Base-by-base conservation (phyloP, 2,329 filamentous ascomycete species). In the Botrytis deweyae region DNA sequence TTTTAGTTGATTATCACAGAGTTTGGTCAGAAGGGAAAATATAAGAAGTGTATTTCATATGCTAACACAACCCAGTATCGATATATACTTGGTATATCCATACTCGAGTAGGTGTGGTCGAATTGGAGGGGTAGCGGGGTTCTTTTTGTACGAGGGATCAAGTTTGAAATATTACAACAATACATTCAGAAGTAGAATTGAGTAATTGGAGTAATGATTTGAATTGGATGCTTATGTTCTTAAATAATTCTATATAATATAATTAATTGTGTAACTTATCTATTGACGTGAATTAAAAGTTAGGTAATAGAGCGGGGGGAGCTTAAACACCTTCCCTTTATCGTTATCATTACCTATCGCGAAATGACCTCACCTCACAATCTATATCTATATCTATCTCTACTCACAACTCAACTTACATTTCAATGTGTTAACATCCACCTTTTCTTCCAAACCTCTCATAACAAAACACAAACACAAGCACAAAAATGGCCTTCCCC, bases 341-440 rank as follows among this genome's bases (percentile, higher is more conserved):
- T 40, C 38, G 59, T 62, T 62, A 62, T 38, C 33, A 36, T 38
- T 38, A 25, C 38, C n/a, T 63, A 10, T 63, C 61, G 36, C 61
- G 36, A 42, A 40, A 63, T 63, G 61, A 40, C 61, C 61, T 63
- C 61, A 62, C 59, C 59, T 62, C 59, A 62, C 59, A 40, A 38
- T 38, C 6, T 16, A 38, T 40, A 38, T 38, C 6, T 16, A 38
- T 40, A 52, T 52, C 49, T n/a, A 16, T n/a, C 12, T 52, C 49
- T 52, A 52, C 25, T n/a, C 5, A 62, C 36, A 62, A 40, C 38
- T 38, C 59, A 14, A 40, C 59, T 18, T 25, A 40, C 36, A 6
- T n/a, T n/a, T n/a, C 49, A 55, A n/a, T 12, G 12, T 55, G 14
- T n/a, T n/a, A 8, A 62, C 59, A 62, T n/a, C 38, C 3, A 5